Conservation (phyloP, 768 basidiomycete genomes). For the Leccinellum luteum region DNA sequence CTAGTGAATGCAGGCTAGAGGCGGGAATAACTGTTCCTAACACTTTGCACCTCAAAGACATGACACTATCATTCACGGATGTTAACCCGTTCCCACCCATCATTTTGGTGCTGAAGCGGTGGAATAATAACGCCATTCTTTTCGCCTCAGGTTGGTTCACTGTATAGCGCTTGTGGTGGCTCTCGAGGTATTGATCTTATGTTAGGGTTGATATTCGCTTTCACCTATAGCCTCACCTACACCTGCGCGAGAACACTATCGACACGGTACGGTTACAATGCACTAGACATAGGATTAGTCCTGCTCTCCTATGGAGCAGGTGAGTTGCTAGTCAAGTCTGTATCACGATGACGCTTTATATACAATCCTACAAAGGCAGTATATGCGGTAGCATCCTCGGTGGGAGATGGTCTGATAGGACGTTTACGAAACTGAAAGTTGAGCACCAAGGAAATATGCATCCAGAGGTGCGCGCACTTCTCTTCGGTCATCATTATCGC, state of each 20-base stretch:
- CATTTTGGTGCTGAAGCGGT: constrained; percentile 50
- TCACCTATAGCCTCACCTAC: constrained; percentile 67
- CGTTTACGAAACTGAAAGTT: constrained; percentile 39
- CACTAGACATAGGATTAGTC: constrained; percentile 73
- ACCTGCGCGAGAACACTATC: constrained; percentile 72
- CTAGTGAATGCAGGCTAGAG: background rate
- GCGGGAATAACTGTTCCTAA: background rate
- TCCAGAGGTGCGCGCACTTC: constrained; percentile 56
- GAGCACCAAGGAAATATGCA: constrained; percentile 43
- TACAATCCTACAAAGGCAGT: constrained; percentile 34
- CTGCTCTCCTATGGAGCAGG: constrained; percentile 74
- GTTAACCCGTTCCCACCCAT: constrained; percentile 72
- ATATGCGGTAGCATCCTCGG: constrained; percentile 56
- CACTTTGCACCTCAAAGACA: constrained; percentile 21
- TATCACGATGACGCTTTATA: background rate
- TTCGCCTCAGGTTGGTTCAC: constrained; percentile 22
- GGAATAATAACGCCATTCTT: constrained; percentile 68
- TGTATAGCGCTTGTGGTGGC: background rate
- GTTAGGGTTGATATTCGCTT: constrained; percentile 69
- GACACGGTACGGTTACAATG: constrained; percentile 58
- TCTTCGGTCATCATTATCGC: background rate
- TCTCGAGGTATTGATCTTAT: background rate
- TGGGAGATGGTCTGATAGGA: constrained; percentile 55
- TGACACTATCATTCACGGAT: constrained; percentile 61
- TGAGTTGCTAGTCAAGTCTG: constrained; percentile 24